Evolutionary conservation across 2,329 filamentous ascomycete genomes (phyloP).

Genomic region (Piedraia hortae): DNA sequence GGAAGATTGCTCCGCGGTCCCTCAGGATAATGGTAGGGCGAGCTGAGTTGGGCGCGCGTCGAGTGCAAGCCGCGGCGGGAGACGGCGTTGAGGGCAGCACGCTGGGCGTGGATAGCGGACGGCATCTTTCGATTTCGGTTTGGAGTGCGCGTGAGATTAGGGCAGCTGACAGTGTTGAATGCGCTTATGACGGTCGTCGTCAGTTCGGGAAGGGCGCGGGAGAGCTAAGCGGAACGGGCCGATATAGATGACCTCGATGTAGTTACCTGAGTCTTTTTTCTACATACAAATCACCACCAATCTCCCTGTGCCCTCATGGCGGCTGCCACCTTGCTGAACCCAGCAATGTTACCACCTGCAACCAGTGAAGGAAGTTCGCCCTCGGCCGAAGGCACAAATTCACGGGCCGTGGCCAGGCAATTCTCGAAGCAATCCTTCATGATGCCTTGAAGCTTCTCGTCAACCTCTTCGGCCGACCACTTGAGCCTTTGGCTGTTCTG

Average conservation of each 20-base stretch:
- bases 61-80: constrained; percentile 85
- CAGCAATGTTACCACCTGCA: constrained; percentile 87
- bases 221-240: too few species aligned
- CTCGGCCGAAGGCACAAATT: constrained; percentile 54
- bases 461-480: constrained; percentile 78
- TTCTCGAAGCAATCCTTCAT: constrained; percentile 88
- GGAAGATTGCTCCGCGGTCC: constrained; percentile 83
- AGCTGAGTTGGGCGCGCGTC: constrained; percentile 59
- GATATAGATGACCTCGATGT: too few species aligned
- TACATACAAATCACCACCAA: constrained; percentile 53
- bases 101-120: too few species aligned
- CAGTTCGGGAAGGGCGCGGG: too few species aligned
- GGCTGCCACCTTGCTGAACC: constrained; percentile 81
- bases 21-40: constrained; percentile 96
- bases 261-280: too few species aligned
- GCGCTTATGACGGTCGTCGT: too few species aligned
- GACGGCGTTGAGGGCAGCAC: too few species aligned
- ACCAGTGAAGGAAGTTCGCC: constrained; percentile 74
- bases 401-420: constrained; percentile 65
- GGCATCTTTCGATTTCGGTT: too few species aligned
- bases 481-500: constrained; percentile 74
- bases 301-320: constrained; percentile 95
- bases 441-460: constrained; percentile 69
- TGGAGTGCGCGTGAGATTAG: too few species aligned
- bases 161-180: too few species aligned